Evolutionary conservation across 352 stramenopile genomes (phyloP), one percentile per base, ranked within the genome.

Genomic region (Pythium scleroteichum): DNA sequence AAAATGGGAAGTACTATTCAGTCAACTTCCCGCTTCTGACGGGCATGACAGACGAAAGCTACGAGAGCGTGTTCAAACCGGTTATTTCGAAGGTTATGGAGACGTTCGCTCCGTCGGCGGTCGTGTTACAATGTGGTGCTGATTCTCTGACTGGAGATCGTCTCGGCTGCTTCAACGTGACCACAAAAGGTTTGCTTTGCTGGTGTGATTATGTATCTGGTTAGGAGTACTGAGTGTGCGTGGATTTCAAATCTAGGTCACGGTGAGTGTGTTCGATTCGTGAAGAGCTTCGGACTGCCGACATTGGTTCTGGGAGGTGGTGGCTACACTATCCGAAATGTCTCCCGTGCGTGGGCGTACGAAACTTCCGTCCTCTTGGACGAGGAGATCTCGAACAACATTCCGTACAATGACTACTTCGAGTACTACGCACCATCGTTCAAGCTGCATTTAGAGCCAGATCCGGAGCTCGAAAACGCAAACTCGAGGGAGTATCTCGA

Each of bases 91-190:
- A 97, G 67, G 84, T 96, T 0, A 97, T 97, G 83, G 87, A 97
- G 58, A 87, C 87, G 19, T 97, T 95, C 64, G 71, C 64, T 4
- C 89, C 89, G 12, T 82, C 87, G 4, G 97, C 97, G 3, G 86
- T 99, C 41, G 97, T 99, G 16, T 72, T 99, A 20, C 96, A 99
- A 72, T 99, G 97, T 73, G 97, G 97, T 51, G 96, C 97, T 1
- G 97, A 99, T 73, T 98, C 88, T 2, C 77, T 99, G 20, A 98
- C 95, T 2, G 95, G 94, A 33, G 97, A 99, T 75, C 90, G 96
- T 22, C 78, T 99, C 7, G 97, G 97, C 41, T 98, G 92, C 71
- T 99, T 99, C 68, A 99, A 99, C 72, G 78, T 99, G 16, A 99
- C 94, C 23, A 80, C 97, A 10, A 52, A 52, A 32, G 46, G 46